phyloP scores from a whole-genome alignment of 495 filamentous ascomycete species.

The Clohesyomyces aquaticus region DNA sequence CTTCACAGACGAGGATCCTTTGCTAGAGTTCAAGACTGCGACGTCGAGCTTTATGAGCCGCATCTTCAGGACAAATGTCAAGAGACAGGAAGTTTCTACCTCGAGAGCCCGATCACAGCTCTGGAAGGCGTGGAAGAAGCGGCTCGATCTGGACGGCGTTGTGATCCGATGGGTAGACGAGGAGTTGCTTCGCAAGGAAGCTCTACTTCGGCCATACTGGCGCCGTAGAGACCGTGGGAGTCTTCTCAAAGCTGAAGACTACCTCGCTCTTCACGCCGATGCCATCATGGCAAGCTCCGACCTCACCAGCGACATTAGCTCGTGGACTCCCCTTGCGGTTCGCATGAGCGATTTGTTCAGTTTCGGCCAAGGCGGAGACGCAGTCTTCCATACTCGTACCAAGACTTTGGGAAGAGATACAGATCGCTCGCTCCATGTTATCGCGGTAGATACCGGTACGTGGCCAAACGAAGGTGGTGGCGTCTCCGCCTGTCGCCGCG shows the following conservation, averaged over 20 bases:
- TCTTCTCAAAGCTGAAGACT: slow-evolving; percentile 58
- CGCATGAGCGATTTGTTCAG: slow-evolving; percentile 66
- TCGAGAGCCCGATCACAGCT: slow-evolving; percentile 62
- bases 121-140: slow-evolving; percentile 68
- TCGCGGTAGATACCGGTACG: slow-evolving; percentile 66
- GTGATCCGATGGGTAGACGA: slow-evolving; percentile 68
- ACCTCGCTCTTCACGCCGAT: slow-evolving; percentile 60
- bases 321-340: slow-evolving; percentile 63
- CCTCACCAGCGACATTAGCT: slow-evolving; percentile 61
- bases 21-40: slow-evolving; percentile 56
- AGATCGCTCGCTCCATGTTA: slow-evolving; percentile 61
- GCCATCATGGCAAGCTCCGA: slow-evolving; percentile 65
- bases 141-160: slow-evolving; percentile 62
- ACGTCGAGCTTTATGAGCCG: slow-evolving; percentile 54
- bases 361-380: slow-evolving; percentile 67
- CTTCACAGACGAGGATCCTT: slow-evolving; percentile 62
- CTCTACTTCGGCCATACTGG: slow-evolving; percentile 63
- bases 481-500: slow-evolving; percentile 68
- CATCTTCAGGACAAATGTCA: slow-evolving; percentile 54
- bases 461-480: slow-evolving; percentile 71
- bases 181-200: slow-evolving; percentile 59
- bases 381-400: slow-evolving; percentile 52
- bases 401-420: slow-evolving; percentile 55
- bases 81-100: slow-evolving; percentile 59
- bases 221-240: slow-evolving; percentile 58